Base-by-base conservation (phyloP, 768 basidiomycete genomes). In the Suillus subalutaceus region DNA sequence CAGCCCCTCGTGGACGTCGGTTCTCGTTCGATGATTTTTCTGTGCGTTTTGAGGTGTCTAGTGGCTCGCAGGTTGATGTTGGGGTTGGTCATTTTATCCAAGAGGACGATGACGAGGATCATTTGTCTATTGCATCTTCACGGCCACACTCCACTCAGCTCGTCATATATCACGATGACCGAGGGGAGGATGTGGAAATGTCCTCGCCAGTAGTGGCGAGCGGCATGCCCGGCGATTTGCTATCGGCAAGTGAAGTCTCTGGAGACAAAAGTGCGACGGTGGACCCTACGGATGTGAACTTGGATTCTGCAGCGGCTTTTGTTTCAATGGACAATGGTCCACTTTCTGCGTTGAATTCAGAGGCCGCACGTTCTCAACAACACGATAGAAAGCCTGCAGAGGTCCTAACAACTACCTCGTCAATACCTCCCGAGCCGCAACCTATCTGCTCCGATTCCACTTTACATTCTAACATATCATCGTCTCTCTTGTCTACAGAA, bases 61-160 rank as follows among this genome's bases (percentile, higher is more conserved):
- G 41, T 60, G 41, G 40, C 18, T 20, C 26, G 26, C 41, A 32
- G 40, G 59, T 43, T 60, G 59, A 10, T 43, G 18, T 43, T 30
- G 41, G 6, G 10, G 26, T 32, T 32, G 41, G 59, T 20, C 41
- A 43, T 13, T 41, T 30, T 26, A 43, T 43, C 6, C 59, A 43
- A 43, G 59, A 41, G 26, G 63, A 38, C 30, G 20, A 66, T 35
- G 12, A 38, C 6, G 62, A 60, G 35, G 63, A 64, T 32, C 40
- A 35, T n/a, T 43, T 52, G 20, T 60, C 67, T 6, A 66, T 66
- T 37, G 65, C 65, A 20, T 66, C 67, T 15, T 68, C 62, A 26
- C 44, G 37, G 53, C 64, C 62, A 46, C 32, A 63, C 12, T 63
- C 67, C n/a, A 40, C 58, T 23, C 55, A 12, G 57, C 23, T 58